Evolutionary conservation across 345 rosid genomes (phyloP), one percentile per base, ranked within the genome.

Genomic region (Linum tenue): DNA sequence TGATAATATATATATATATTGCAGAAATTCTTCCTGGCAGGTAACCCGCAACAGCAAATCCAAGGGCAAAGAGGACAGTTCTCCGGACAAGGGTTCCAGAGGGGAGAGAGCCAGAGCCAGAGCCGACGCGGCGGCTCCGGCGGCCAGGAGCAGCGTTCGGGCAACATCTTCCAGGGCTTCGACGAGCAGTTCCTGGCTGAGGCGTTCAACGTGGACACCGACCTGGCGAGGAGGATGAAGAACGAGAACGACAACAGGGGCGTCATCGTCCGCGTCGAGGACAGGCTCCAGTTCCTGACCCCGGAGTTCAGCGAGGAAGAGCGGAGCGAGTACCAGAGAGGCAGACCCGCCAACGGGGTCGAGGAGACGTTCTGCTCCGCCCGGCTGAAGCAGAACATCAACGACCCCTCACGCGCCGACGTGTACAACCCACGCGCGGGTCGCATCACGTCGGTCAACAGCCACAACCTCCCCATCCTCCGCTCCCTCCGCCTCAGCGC

Each of bases 361-460:
- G 90, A 84, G 55, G 95, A 85, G 68, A 83, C 87, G 3, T 56
- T 80, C 51, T 84, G 90, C 81, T 64, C 86, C 15, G 63, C 75
- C 50, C 82, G 77, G 70, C 44, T 86, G 12, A 77, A 38, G 42
- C 81, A 80, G 66, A 79, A 80, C 56, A 68, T 83, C n/a, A 66
- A 78, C 37, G 76, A 79, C 40, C 88, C 95, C 17, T 69, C 74
- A 40, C 72, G 64, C 4, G 83, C 85, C 0, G 95, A 84, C 68
- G 15, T 80, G 14, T 90, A 74, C 64, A 84, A 83, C 80, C 83
- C 90, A n/a, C 78, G 79, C 3, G 86, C 75, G 1, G 97, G 90
- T 3, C 82, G 89, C 42, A 64, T 86, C 73, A 79, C 81, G 64
- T 76, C 78, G 67, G 58, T 84, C 44, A 83, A 84, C 72, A 75